Percentiles rank a stretch among this genome's conserved stretches.
Conservation (phyloP, 2,329 filamentous ascomycete genomes). For the Fusarium vanettenii region DNA sequence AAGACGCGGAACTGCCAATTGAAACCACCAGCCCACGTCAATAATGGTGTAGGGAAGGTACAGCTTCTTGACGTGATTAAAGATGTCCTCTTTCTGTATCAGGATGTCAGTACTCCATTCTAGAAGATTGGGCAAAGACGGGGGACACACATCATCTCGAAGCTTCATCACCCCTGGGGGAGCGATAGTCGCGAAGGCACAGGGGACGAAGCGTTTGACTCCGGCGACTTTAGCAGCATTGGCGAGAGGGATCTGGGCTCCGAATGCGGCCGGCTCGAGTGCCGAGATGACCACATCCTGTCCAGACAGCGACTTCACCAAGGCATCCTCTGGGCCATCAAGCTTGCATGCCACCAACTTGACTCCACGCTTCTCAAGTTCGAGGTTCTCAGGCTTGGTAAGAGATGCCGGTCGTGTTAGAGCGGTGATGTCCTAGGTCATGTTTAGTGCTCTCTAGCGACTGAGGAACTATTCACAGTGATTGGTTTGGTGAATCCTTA, state of each 20-base stretch:
- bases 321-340: constrained; percentile 52
- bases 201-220: constrained; percentile 64
- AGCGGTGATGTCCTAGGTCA: constrained; percentile 55
- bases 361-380: constrained; percentile 56
- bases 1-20: constrained; percentile 50
- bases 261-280: constrained; percentile 48
- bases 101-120: neutral
- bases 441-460: too few species aligned
- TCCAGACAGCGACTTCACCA: constrained; percentile 54
- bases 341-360: constrained; percentile 57
- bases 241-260: constrained; percentile 58
- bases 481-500: too few species aligned
- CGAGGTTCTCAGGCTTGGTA: constrained; percentile 55
- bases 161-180: constrained; percentile 50
- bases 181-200: constrained; percentile 59
- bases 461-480: too few species aligned
- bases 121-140: too few species aligned
- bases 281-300: constrained; percentile 58
- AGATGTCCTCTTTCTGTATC: constrained; percentile 59
- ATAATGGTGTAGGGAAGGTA: constrained; percentile 66
- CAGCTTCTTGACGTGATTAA: constrained; percentile 59
- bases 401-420: constrained; percentile 60
- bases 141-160: neutral
- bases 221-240: constrained; percentile 61
- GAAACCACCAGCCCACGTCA: constrained; percentile 69